Base-by-base conservation (phyloP, 139 green algal species). In the Edaphochlamys debaryana region DNA sequence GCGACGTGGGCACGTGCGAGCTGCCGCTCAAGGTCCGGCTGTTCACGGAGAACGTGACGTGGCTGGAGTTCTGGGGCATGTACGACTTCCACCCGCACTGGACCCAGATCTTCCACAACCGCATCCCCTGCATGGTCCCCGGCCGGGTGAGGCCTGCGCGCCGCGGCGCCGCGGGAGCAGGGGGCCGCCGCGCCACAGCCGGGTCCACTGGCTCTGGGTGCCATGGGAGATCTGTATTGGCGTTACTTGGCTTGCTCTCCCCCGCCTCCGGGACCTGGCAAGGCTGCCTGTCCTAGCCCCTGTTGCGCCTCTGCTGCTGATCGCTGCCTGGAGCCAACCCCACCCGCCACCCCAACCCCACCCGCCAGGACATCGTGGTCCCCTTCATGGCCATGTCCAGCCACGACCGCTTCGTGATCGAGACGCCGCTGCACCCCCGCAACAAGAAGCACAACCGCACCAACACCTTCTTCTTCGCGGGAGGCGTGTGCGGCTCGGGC, bases 311-410 rank as follows among this genome's bases (percentile, higher is more conserved):
- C n/a, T n/a, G n/a, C n/a, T n/a, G n/a, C n/a, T n/a, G n/a, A n/a
- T n/a, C n/a, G n/a, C n/a, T n/a, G n/a, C n/a, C n/a, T n/a, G n/a
- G n/a, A n/a, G n/a, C n/a, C n/a, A n/a, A n/a, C n/a, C n/a, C n/a
- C n/a, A n/a, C n/a, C n/a, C n/a, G n/a, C n/a, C n/a, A n/a, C n/a
- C n/a, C n/a, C n/a, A n/a, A n/a, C n/a, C n/a, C n/a, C n/a, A n/a
- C n/a, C n/a, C n/a, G 30, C 4, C 66, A 90, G 87, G 87, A 90
- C 72, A 90, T 90, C 25, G 87, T 88, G 20, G 82, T 90, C 0
- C 87, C 87, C 52, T 88, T 90, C 79, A 90, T 90, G 87, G 87
- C 87, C 60, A 90, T 90, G 87, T 90, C 82, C 56, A 87, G 79
- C 48, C 87, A 90, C 40, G 87, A 90, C 67, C 82, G 87, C 29